Conservation (phyloP, 352 stramenopile species). For the Aphanomyces invadans region DNA sequence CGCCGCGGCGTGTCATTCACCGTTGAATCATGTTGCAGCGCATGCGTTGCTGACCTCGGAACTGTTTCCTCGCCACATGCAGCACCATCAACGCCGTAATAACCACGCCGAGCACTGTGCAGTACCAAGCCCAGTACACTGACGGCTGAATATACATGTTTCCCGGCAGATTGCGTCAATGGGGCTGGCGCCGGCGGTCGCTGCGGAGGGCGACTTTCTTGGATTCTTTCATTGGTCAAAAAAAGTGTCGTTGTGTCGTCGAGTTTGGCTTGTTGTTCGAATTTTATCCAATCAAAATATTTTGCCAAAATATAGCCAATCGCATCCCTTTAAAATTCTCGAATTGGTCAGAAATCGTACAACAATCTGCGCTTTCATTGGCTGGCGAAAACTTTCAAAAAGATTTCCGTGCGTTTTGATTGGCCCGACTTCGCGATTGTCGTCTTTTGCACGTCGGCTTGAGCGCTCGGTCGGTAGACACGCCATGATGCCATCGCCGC, state of each 20-base stretch:
- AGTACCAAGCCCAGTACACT: constrained; percentile 11
- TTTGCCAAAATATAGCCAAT: not conserved
- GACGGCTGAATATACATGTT: constrained; percentile 6
- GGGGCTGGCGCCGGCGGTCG: not conserved
- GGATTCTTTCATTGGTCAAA: not conserved
- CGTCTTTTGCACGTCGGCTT: not conserved
- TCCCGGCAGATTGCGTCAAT: not conserved
- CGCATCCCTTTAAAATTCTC: no score
- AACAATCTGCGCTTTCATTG: no score
- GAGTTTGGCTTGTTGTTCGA: not conserved
- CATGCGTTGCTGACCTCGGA: constrained; percentile 2
- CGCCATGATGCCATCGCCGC: no score
- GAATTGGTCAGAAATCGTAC: no score
- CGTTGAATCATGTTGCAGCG: constrained; percentile 9
- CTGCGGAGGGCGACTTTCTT: not conserved
- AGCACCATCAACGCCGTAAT: not conserved
- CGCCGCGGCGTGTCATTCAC: no score
- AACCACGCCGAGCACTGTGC: not conserved
- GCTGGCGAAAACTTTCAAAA: not conserved
- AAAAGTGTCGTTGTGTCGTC: not conserved
- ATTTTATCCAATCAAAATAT: not conserved
- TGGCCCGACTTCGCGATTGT: not conserved
- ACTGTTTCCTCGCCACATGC: constrained; percentile 6
- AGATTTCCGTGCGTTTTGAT: not conserved
- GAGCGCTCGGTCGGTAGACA: no score